phyloP scores from a whole-genome alignment of 1,284 basidiomycete species.

The Marasmius sp. region DNA sequence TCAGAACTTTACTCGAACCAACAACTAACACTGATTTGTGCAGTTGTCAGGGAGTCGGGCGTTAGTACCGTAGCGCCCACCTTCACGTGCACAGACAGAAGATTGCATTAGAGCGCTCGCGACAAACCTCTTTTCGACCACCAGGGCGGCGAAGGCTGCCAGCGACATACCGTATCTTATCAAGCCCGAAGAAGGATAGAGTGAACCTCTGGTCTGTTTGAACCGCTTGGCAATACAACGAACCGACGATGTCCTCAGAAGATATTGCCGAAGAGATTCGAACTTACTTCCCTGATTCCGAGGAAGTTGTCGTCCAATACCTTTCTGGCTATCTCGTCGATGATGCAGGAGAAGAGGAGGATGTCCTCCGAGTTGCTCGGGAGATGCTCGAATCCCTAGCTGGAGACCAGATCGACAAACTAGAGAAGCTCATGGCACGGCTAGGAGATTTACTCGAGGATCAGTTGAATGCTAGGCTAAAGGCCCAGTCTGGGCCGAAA shows the following conservation, averaged over 20 bases:
- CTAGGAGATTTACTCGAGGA: constrained; percentile 70
- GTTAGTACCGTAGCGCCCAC: no score
- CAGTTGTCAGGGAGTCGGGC: no score
- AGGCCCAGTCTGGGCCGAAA: constrained; percentile 57
- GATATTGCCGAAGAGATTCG: constrained; percentile 83
- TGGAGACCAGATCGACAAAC: constrained; percentile 48
- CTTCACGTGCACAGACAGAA: no score
- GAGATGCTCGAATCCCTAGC: constrained; percentile 78
- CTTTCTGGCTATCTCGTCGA: constrained; percentile 91
- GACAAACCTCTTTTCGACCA: no score
- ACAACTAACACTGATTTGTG: no score
- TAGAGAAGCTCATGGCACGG: constrained; percentile 66
- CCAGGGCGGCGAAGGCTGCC: no score
- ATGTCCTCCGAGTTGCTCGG: constrained; percentile 78
- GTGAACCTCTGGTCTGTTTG: no score
- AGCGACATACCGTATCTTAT: no score
- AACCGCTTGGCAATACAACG: neutral
- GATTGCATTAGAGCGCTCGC: no score
- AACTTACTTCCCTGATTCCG: constrained; percentile 79
- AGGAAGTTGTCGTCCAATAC: constrained; percentile 93
- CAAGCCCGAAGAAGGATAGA: no score
- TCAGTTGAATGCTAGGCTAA: constrained; percentile 56
- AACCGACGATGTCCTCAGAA: constrained; percentile 48
- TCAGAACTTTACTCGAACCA: no score
- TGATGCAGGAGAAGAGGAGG: constrained; percentile 90